Base-by-base conservation (phyloP, 208 protist species). In the Sergeia podlipaevii region DNA sequence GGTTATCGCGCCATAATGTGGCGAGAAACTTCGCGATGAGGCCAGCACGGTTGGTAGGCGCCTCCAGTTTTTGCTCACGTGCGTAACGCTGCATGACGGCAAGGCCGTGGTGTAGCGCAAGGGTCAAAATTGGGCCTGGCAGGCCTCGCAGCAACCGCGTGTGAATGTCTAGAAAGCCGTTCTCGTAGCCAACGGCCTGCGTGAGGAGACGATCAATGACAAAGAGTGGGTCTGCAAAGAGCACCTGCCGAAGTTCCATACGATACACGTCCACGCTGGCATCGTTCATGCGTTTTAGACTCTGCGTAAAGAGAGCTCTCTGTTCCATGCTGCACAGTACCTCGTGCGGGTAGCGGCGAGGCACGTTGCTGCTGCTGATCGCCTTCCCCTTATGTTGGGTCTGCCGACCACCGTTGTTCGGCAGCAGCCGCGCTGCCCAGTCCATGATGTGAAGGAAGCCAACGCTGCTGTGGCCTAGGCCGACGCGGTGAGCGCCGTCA, bases 111-210 rank as follows among this genome's bases (percentile, higher is more conserved):
- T 88, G 79, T 1, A 74, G n/a, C 18, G 86, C 48, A 26, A 93
- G 54, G 27, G 63, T 81, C 48, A 90, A 29, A 7, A 89, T 49
- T 4, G 85, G 66, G 5, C 66, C 24, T 3, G 85, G 85, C 38
- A 84, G 57, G 0, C 70, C 68, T 20, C 57, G 56, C 29, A 93
- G 58, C 23, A 93, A 52, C 36, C 67, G 68, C 18, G 74, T 82
- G 62, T 93, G 85, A 3, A 82, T 42, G n/a, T 41, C 37, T 6
- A 93, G 60, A 51, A 88, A 89, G 56, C 68, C 82, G 61, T 93
- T 93, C 34, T 73, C 66, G 50, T 93, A 93, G 21, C 85, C 85
- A 2, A 93, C 66, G 0, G 79, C 74, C 51, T 88, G 85, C 32
- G 54, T 39, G 56, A 93, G 74, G n/a, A 93, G 57, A 17, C 74